A percentile compares a stretch with the other conserved stretches of the same genome.
These are phyloP conservation scores for maize (Zea mays) DNA, from an alignment of 176 grass and related monocot species.

Conservation along the genomic window DNA sequence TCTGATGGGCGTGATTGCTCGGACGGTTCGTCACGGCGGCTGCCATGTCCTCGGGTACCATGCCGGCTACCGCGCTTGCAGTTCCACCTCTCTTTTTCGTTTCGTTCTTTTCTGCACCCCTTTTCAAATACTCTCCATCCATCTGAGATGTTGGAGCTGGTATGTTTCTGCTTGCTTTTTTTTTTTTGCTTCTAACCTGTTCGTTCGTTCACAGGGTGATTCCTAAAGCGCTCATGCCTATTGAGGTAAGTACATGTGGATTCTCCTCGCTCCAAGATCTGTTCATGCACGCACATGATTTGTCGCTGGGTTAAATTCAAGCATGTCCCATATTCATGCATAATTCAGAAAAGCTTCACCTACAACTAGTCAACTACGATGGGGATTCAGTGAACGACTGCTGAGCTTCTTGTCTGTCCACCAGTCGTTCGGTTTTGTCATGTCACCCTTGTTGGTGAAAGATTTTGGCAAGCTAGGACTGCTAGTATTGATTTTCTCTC, in stretches of 20 bases:
- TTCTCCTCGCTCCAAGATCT: neutral
- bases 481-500: neutral
- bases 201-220: conserved; percentile 52
- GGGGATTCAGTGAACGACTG: neutral
- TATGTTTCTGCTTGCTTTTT: neutral
- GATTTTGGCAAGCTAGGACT: neutral
- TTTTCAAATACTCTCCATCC: neutral
- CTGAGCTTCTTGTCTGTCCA: conserved; percentile 1
- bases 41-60: conserved; percentile 74
- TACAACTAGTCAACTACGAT: neutral
- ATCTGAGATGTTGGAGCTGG: conserved; percentile 2
- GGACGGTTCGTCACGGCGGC: conserved; percentile 63
- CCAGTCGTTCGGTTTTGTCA: neutral
- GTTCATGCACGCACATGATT: neutral
- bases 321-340: neutral
- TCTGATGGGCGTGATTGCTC: conserved; percentile 84
- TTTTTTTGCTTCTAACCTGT: no score
- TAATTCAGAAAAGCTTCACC: neutral
- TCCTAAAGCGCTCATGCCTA: conserved; percentile 78
- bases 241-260: conserved; percentile 48
- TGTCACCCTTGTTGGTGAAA: neutral
- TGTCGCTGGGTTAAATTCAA: neutral
- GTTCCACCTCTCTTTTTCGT: neutral
- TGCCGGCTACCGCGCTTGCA: neutral
- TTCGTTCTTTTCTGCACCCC: neutral